Base-by-base conservation (phyloP, 1,284 basidiomycete species). In the Trametes polyzona region DNA sequence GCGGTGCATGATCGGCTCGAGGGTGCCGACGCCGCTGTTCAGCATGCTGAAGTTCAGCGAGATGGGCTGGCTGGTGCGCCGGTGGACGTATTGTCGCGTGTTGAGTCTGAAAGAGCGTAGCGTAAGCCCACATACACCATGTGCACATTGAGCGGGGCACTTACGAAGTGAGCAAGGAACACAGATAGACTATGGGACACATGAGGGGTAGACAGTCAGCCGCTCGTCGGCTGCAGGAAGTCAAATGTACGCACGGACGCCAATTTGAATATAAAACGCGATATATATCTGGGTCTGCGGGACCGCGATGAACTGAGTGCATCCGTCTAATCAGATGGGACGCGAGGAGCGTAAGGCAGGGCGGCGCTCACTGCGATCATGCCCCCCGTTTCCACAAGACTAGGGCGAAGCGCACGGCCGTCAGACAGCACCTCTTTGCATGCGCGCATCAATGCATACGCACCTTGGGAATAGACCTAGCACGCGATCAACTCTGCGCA, bases 151-250 rank as follows among this genome's bases (percentile, higher is more conserved):
- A n/a, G n/a, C n/a, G n/a, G n/a, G n/a, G 11, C 3, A 32, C 61
- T n/a, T 32, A 62, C 61, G 47, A 53, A 14, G 61, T 49, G 27
- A 62, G 47, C 11, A 62, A 35, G 3, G 61, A 58, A 27, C 52
- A 50, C 5, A 62, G 55, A 40, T 62, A 59, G 27, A 59, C 61
- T 62, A 36, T 6, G 10, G 6, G 23, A 40, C n/a, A n/a, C n/a
- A 7, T 21, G 37, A 39, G 5, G 12, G 24, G 6, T 16, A 17
- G 2, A 12, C 26, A 36, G 8, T 48, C n/a, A 47, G 16, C 40
- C 24, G 30, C 19, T 37, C 11, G 27, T 21, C 6, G 24, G 30
- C 24, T 47, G 14, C 23, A 26, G 2, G 30, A 43, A 14, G 12
- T 9, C 1, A 32, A 26, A 7, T 10, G 19, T 40, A 61, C 60